Evolutionary conservation across 805 yeast genomes (phyloP), one percentile per base, ranked within the genome.

Genomic region (Scheffersomyces amazonensis): DNA sequence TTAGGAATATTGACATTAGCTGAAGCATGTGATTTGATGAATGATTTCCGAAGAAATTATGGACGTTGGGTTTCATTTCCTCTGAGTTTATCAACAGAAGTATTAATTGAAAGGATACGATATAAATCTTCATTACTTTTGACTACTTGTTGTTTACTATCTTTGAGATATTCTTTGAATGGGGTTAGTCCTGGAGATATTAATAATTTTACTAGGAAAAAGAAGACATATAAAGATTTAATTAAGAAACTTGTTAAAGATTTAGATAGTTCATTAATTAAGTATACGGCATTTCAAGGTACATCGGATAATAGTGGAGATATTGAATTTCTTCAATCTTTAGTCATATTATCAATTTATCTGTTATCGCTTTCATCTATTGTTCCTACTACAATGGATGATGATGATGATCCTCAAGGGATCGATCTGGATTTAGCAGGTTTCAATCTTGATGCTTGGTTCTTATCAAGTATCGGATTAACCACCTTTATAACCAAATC

Each of bases 41-140:
- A 69, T 37, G 75, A 73, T 33, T 86, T 85, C 53, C 64, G 83
- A 31, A 76, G 79, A 34, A 72, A 83, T 49, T 85, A 81, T 52
- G 87, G 89, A 4, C 69, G 87, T 21, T 86, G 95, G 95, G 79
- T 83, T 3, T 78, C 85, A 37, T 78, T 85, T 35, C 88, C 90
- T 0, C 72, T 73, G 21, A 64, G 63, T 11, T 52, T 74, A 24
- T 53, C 79, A 4, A 70, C 81, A 0, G 71, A 63, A 15, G 64
- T 62, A 24, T 61, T 85, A 16, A 62, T 83, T 8, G 71, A 66
- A 4, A 56, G 73, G 23, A 66, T 84, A 30, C 54, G 78, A 28
- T 42, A 52, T 17, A 66, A 71, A 27, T 79, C 86, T 16, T 79
- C 90, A 1, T 61, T 86, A 27, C 62, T 86, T n/a, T 58, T 85